Conservation (phyloP, 176 grass and related monocot genomes). For the Otatea glauca region DNA sequence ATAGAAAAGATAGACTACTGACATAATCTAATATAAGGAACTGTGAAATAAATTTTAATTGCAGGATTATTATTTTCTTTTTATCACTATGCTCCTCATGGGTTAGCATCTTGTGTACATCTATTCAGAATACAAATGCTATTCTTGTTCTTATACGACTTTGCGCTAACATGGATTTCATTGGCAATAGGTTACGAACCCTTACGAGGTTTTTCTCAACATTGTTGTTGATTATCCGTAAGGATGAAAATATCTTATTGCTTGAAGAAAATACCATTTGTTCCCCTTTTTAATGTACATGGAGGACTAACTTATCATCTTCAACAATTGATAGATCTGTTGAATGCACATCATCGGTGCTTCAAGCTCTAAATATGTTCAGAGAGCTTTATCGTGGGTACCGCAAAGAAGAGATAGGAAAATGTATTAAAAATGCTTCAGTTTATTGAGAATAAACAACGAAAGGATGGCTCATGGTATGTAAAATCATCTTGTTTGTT, state of each 20-base stretch:
- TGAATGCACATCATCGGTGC: constrained; percentile 64
- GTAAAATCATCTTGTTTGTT: not conserved
- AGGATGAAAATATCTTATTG: not conserved
- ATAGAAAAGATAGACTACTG: not conserved
- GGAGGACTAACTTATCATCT: not conserved
- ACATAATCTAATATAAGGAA: not conserved
- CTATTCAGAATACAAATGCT: not conserved
- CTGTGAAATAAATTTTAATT: not conserved
- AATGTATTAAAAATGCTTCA: constrained; percentile 42
- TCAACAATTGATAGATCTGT: constrained; percentile 46
- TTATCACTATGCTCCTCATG: not conserved
- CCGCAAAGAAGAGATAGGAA: constrained; percentile 52
- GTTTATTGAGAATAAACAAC: constrained; percentile 58
- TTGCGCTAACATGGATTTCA: not conserved
- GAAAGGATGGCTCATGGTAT: constrained; percentile 64
- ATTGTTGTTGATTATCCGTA: constrained; percentile 56
- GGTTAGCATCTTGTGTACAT: not conserved
- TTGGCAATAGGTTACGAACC: constrained; percentile 44
- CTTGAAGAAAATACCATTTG: not conserved
- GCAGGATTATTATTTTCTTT: not conserved
- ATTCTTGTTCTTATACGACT: not conserved
- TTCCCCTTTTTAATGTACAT: not conserved
- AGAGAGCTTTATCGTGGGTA: constrained; percentile 48
- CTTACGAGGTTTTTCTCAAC: constrained; percentile 38
- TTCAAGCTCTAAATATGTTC: constrained; percentile 53